phyloP scores from a whole-genome alignment of 345 rosid species.

The Eucalyptus marginata region DNA sequence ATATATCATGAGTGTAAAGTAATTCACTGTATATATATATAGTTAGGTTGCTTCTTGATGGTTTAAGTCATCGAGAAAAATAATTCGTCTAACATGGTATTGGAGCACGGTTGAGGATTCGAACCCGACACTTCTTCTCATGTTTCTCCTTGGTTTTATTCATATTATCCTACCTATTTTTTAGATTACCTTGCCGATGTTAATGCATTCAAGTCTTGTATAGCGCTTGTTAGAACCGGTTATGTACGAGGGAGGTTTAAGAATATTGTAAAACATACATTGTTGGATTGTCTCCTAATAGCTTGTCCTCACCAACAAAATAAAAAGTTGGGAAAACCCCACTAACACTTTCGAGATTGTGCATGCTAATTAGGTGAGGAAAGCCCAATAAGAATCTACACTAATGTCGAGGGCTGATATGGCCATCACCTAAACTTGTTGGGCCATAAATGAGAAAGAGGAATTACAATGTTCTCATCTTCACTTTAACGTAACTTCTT shows the following conservation, averaged over 20 bases:
- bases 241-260: background rate
- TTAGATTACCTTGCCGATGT: background rate
- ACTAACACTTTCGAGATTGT: background rate
- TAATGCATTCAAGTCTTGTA: background rate
- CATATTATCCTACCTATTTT: too few relatives aligned
- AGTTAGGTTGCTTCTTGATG: background rate
- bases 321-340: background rate
- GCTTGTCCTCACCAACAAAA: background rate
- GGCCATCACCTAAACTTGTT: background rate
- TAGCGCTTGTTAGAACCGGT: background rate
- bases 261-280: background rate
- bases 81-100: background rate
- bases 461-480: background rate
- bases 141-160: background rate
- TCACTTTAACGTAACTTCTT: background rate
- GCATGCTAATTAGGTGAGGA: background rate
- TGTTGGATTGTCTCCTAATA: background rate
- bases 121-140: background rate
- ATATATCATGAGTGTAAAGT: background rate
- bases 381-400: background rate
- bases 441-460: background rate
- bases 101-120: background rate
- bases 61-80: background rate
- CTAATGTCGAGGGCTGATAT: background rate
- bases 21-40: background rate